Percentiles rank a stretch among this genome's conserved stretches.
These are phyloP conservation scores for Oldenlandia corymbosa DNA, from an alignment of 257 asterid genomes.

Conservation along the genomic window DNA sequence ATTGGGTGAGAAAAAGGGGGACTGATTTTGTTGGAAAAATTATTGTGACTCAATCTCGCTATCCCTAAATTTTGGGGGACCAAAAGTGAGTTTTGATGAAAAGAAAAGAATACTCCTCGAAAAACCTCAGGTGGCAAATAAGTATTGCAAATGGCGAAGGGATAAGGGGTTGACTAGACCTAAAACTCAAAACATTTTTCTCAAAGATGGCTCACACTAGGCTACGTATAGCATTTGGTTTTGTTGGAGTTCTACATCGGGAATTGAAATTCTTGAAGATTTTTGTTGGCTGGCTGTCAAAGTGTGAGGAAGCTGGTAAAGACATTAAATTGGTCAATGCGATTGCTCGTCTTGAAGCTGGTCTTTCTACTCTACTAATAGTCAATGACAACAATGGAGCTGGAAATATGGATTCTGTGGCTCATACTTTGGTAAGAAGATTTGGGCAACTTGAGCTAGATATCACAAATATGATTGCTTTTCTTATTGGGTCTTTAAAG, in stretches of 20 bases:
- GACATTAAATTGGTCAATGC: background rate
- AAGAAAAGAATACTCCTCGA: too few species aligned
- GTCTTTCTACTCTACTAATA: background rate
- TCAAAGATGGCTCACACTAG: too few species aligned
- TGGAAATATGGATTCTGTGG: background rate
- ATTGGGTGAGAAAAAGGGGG: too few species aligned
- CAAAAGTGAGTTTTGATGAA: too few species aligned
- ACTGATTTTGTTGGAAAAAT: too few species aligned
- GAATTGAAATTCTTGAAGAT: conserved; percentile 6
- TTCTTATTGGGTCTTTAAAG: background rate
- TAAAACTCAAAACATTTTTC: too few species aligned
- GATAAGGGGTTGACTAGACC: too few species aligned
- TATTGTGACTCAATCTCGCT: too few species aligned
- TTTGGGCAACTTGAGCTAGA: background rate
- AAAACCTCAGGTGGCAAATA: too few species aligned
- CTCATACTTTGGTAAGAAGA: background rate
- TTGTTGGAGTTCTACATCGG: background rate
- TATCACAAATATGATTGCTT: background rate
- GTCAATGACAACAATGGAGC: background rate
- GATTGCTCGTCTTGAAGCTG: background rate
- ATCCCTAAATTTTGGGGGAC: too few species aligned
- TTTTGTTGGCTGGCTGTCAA: background rate
- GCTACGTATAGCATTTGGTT: too few species aligned
- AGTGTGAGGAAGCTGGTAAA: background rate
- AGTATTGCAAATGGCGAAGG: too few species aligned